A percentile compares a stretch with the other conserved stretches of the same genome.
These are phyloP conservation scores for Kluyveromyces sp. DNA, from an alignment of 1,139 yeast genomes.

Conservation along the genomic window DNA sequence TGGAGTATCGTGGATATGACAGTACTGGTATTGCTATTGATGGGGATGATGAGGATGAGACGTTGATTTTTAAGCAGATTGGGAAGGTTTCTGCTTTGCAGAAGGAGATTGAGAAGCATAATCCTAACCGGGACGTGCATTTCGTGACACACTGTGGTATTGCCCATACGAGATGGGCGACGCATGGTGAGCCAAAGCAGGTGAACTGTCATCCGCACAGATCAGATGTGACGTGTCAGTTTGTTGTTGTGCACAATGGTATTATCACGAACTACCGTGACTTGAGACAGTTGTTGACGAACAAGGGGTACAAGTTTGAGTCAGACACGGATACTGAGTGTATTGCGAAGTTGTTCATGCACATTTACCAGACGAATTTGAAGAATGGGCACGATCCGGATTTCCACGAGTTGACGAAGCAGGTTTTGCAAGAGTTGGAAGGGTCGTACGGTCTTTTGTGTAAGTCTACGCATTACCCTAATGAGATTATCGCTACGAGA, in stretches of 20 bases:
- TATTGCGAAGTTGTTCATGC: constrained; percentile 91
- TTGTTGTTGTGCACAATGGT: constrained; percentile 94
- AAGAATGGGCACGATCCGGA: constrained; percentile 65
- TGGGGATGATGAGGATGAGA: constrained; percentile 64
- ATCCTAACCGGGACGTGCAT: constrained; percentile 51
- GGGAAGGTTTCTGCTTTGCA: constrained; percentile 87
- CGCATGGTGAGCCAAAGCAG: constrained; percentile 90
- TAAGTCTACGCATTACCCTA: constrained; percentile 86
- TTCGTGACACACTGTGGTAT: constrained; percentile 90
- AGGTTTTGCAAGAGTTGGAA: constrained; percentile 86
- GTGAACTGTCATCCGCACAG: constrained; percentile 94
- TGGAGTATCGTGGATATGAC: constrained; percentile 98
- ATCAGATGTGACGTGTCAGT: constrained; percentile 75
- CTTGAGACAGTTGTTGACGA: constrained; percentile 67
- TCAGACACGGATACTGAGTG: constrained; percentile 97
- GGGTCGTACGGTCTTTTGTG: constrained; percentile 97
- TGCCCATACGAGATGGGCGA: constrained; percentile 99
- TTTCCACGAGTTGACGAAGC: constrained; percentile 86
- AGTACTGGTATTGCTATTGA: constrained; percentile 95
- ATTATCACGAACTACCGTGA: constrained; percentile 93
- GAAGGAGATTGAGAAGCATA: constrained; percentile 50
- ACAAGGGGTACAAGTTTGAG: constrained; percentile 78
- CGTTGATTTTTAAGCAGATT: constrained; percentile 68
- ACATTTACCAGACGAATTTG: constrained; percentile 73
- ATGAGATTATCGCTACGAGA: constrained; percentile 94